Evolutionary conservation across 2,329 filamentous ascomycete genomes (phyloP), one percentile per base, ranked within the genome.

Genomic region (Esteya vermicola): DNA sequence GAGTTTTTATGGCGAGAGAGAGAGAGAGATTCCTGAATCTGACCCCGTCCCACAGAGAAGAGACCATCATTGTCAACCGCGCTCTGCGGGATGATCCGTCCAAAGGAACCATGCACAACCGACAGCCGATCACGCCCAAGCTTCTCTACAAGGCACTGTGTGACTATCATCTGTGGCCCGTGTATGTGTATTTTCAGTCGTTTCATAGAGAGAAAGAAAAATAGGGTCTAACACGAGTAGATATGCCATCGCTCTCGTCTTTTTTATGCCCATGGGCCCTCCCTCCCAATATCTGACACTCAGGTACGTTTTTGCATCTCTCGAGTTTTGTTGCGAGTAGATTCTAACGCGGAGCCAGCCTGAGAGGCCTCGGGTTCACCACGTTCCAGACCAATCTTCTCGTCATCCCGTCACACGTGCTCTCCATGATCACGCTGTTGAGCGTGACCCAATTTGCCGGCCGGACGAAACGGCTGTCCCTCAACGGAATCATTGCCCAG

Each of bases 351-450:
- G 2, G 4, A 22, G 12, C 20, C 6, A 26, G 68, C 1, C 20
- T 57, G 67, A 14, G 73, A 78, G 46, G 61, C 2, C 58, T 80
- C 0, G 76, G 67, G 3, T 78, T 78, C 55, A 58, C 63, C 44
- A 74, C 70, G 3, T 77, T 82, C 53, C 57, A 72, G 19, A 66
- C 74, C 2, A 82, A 80, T 50, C 52, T 82, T 26, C 63, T 82
- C 8, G 67, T 69, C 2, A 79, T 81, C n/a, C 69, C 72, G 0
- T 65, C 60, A 33, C 60, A 57, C 1, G 54, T 63, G 33, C 38
- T 45, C 9, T 56, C 56, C 41, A 58, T 58, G 14, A 49, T 61
- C 25, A 57, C 54, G 25, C 61, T 59, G 55, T 46, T 63, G 7
- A 41, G 41, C 0, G 44, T 63, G 7, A 59, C 58, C 4, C 61